A percentile compares a stretch with the other conserved stretches of the same genome.
These are phyloP conservation scores for Penicillium sp. DNA, from an alignment of 2,329 filamentous ascomycete species.

Conservation along the genomic window DNA sequence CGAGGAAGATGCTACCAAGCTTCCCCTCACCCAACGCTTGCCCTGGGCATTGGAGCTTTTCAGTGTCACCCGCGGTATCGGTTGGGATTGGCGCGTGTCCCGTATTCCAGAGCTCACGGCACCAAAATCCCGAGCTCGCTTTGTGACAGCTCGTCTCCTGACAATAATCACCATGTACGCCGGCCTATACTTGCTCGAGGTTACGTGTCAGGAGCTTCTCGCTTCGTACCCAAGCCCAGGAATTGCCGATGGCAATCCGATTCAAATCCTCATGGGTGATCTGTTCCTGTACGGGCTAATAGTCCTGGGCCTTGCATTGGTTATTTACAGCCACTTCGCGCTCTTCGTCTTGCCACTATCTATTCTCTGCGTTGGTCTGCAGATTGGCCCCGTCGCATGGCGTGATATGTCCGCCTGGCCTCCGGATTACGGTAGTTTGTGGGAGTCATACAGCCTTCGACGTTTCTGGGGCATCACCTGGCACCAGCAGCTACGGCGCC, in stretches of 20 bases:
- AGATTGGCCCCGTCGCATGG: background rate
- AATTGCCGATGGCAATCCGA: no score
- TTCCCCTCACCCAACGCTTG: background rate
- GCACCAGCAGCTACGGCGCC: background rate
- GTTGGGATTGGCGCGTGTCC: background rate
- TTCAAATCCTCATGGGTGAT: no score
- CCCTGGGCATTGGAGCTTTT: background rate
- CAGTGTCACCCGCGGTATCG: background rate
- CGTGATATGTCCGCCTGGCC: background rate
- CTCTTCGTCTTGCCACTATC: background rate
- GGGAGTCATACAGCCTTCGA: constrained; percentile 4
- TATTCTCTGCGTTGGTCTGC: background rate
- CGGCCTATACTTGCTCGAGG: background rate
- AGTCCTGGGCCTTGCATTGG: background rate
- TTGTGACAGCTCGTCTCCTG: background rate
- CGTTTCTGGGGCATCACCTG: background rate
- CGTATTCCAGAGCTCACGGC: background rate
- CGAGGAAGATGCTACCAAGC: background rate
- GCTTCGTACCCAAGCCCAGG: background rate
- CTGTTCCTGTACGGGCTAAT: no score
- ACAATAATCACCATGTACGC: background rate
- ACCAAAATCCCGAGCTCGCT: background rate
- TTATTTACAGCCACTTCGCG: background rate
- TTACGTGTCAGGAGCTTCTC: background rate
- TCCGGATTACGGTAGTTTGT: background rate